Evolutionary conservation across 2,329 filamentous ascomycete genomes (phyloP), one percentile per base, ranked within the genome.

Genomic region (Colletotrichum sp.): DNA sequence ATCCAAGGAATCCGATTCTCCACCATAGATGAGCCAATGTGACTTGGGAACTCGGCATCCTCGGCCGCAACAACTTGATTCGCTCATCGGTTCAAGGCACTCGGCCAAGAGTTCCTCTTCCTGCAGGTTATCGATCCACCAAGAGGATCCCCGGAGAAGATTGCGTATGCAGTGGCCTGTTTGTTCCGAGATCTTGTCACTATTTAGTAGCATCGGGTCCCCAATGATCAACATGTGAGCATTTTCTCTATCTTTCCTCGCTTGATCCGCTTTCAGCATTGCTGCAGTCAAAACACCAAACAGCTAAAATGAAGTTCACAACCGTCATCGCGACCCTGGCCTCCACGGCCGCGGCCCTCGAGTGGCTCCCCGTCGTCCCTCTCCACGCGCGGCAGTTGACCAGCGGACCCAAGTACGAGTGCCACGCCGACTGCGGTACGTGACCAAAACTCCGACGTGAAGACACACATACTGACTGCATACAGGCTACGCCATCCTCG

Each of bases 361-460:
- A 74, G 5, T 74, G 72, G 72, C 67, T 65, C 9, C 59, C 44
- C 1, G 13, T 71, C 24, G 76, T 77, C 1, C 69, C 76, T 15
- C 76, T 77, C 8, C 66, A 77, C 49, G 76, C 66, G 4, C 73
- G 76, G 4, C 73, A 77, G 63, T 26, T 52, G 24, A 69, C 63
- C n/a, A 59, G 57, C 24, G 64, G 64, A 0, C 55, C 71, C 16
- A 77, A 76, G 62, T 71, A 44, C 34, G 73, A 65, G 4, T 89
- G 87, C 80, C 87, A 89, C 76, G 84, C 85, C 68, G 85, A 87
- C 77, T 89, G 87, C 79, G 87, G 87, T 87, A 81, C 49, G 83
- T 80, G 21, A 3, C 2, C 9, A 18, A 52, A 65, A 32, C 15
- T 34, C 16, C 21, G 62, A 36, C 16, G 15, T 24, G 26, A 26